Evolutionary conservation across 2,329 filamentous ascomycete genomes (phyloP).

Genomic region (Zasmidium citrigriseum): DNA sequence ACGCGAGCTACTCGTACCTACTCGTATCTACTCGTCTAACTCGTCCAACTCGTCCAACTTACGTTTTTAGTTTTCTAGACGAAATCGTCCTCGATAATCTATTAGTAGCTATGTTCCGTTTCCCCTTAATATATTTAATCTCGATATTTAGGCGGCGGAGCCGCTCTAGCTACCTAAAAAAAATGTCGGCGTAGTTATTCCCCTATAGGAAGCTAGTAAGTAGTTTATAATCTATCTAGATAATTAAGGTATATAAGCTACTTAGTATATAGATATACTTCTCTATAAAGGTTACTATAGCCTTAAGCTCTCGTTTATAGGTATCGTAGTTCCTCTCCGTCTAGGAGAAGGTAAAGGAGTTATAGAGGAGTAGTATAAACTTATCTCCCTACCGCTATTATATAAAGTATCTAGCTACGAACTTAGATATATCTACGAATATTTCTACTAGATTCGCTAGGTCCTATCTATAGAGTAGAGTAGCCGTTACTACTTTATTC

Average conservation of each 20-base stretch:
- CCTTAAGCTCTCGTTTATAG: conserved; percentile 7
- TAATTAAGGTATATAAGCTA: neutral
- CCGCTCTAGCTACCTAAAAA: conserved; percentile 2
- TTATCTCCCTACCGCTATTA: neutral
- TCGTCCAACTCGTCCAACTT: no score
- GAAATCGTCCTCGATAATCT: neutral
- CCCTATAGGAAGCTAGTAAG: conserved; percentile 2
- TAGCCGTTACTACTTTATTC: neutral
- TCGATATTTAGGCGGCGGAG: neutral
- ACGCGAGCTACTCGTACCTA: no score
- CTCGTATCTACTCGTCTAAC: no score
- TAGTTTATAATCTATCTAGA: conserved; percentile 8
- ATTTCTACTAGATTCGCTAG: neutral
- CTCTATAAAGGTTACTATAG: neutral
- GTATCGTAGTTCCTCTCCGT: conserved; percentile 4
- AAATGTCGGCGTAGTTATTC: neutral
- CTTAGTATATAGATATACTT: conserved; percentile 6
- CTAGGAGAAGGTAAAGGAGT: neutral
- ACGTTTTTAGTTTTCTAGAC: neutral
- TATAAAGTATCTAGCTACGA: neutral
- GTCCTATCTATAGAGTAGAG: conserved; percentile 1
- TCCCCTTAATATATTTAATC: neutral
- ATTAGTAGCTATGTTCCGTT: neutral
- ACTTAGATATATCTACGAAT: neutral
- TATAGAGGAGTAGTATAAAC: conserved; percentile 6